phyloP scores from a whole-genome alignment of 2,329 filamentous ascomycete species.

The Teratosphaeria destructans region DNA sequence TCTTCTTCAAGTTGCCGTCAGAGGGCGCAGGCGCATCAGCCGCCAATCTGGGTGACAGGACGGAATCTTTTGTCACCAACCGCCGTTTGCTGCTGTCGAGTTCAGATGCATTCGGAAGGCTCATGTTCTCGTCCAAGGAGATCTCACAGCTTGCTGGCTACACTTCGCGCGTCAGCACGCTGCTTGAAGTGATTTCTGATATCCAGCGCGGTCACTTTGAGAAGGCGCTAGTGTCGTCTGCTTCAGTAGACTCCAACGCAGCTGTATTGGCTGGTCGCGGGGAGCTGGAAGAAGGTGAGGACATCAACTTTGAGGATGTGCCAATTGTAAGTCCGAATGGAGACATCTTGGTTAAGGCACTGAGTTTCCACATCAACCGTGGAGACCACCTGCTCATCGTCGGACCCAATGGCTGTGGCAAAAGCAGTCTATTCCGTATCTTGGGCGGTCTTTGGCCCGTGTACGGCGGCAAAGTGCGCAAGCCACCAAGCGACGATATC shows the following conservation, averaged over 20 bases:
- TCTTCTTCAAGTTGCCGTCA: slow-evolving; percentile 69
- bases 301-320: slow-evolving; percentile 78
- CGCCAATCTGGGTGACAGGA: slow-evolving; percentile 13
- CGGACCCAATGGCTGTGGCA: slow-evolving; percentile 93
- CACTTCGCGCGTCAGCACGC: slow-evolving; percentile 79
- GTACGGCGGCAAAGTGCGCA: slow-evolving; percentile 86
- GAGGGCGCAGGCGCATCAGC: slow-evolving; percentile 8
- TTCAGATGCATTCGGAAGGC: slow-evolving; percentile 86
- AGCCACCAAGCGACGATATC: slow-evolving; percentile 84
- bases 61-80: slow-evolving; percentile 76
- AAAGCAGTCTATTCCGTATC: slow-evolving; percentile 92
- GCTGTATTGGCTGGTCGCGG: slow-evolving; percentile 75
- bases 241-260: slow-evolving; percentile 69
- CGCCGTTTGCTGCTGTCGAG: slow-evolving; percentile 82
- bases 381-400: slow-evolving; percentile 91
- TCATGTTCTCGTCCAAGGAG: slow-evolving; percentile 98
- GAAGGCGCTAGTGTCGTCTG: slow-evolving; percentile 90
- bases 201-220: slow-evolving; percentile 83
- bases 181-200: slow-evolving; percentile 91
- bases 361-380: slow-evolving; percentile 77
- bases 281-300: slow-evolving; percentile 66
- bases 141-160: slow-evolving; percentile 93
- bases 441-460: slow-evolving; percentile 95
- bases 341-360: slow-evolving; percentile 73
- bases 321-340: slow-evolving; percentile 96